phyloP scores from a whole-genome alignment of 441 rosid species.

The Raphanus hybrid region DNA sequence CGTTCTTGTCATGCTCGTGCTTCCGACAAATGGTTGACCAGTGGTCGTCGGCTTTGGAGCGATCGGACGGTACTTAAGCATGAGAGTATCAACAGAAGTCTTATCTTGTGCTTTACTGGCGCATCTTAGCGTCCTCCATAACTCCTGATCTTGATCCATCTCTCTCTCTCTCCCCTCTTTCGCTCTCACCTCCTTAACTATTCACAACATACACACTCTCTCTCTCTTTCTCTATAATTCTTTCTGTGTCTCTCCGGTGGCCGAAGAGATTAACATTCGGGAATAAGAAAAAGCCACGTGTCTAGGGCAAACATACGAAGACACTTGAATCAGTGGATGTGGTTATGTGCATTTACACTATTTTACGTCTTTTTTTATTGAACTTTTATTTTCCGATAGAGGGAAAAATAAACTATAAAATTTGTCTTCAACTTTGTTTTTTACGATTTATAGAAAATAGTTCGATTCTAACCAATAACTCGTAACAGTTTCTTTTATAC shows the following conservation, averaged over 20 bases:
- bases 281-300: slow-evolving; percentile 54
- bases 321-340: slow-evolving; percentile 35
- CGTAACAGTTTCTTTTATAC: background rate
- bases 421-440: background rate
- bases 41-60: slow-evolving; percentile 80
- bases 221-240: slow-evolving; percentile 24
- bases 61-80: slow-evolving; percentile 85
- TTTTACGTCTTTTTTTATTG: background rate
- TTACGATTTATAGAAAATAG: background rate
- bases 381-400: slow-evolving; percentile 12
- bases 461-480: slow-evolving; percentile 17
- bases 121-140: slow-evolving; percentile 43
- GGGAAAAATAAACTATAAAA: background rate
- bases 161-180: slow-evolving; percentile 6
- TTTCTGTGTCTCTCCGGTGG: slow-evolving; percentile 36
- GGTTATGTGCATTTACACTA: slow-evolving; percentile 23
- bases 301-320: slow-evolving; percentile 45
- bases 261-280: slow-evolving; percentile 50
- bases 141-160: slow-evolving; percentile 45
- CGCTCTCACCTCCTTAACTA: slow-evolving; percentile 9
- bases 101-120: slow-evolving; percentile 47
- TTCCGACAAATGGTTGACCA: slow-evolving; percentile 40
- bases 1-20: slow-evolving; percentile 43
- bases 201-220: slow-evolving; percentile 12
- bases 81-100: slow-evolving; percentile 53